Evolutionary conservation across 2,329 filamentous ascomycete genomes (phyloP).

Genomic region (Lasiodiplodia gonubiensis): DNA sequence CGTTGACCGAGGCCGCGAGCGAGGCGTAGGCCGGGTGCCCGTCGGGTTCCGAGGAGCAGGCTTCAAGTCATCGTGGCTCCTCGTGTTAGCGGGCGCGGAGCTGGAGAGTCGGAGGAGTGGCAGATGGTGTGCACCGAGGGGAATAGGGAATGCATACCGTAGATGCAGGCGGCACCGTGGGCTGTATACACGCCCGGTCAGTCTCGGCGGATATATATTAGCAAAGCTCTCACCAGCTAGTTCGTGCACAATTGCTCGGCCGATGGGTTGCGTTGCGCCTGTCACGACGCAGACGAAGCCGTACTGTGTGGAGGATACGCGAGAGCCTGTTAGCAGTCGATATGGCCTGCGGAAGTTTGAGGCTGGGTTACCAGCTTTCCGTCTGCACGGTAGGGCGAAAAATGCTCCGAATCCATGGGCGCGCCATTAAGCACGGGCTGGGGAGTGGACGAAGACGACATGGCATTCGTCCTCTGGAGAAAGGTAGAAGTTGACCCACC

Average conservation of each 20-base stretch:
- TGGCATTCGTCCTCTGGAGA: not conserved
- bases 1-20: not conserved
- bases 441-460: not conserved
- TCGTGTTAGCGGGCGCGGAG: not conserved
- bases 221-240: conserved; percentile 56
- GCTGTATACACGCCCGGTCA: conserved; percentile 44
- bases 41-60: conserved; percentile 14
- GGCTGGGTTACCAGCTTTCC: conserved; percentile 58
- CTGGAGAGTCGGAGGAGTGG: not conserved
- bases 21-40: not conserved
- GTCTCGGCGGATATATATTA: not conserved
- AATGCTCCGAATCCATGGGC: conserved; percentile 52
- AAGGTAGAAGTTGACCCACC: not conserved
- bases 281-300: conserved; percentile 70
- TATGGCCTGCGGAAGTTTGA: not conserved
- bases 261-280: conserved; percentile 65
- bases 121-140: not conserved
- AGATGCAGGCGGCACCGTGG: conserved; percentile 69
- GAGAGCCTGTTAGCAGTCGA: not conserved
- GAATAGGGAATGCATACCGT: conserved; percentile 41
- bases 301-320: conserved; percentile 49
- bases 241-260: conserved; percentile 64
- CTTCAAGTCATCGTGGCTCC: not conserved
- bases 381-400: conserved; percentile 63
- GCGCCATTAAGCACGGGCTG: conserved; percentile 6